phyloP scores from a whole-genome alignment of 805 yeast genomes.

The Metschnikowia aberdeeniae region DNA sequence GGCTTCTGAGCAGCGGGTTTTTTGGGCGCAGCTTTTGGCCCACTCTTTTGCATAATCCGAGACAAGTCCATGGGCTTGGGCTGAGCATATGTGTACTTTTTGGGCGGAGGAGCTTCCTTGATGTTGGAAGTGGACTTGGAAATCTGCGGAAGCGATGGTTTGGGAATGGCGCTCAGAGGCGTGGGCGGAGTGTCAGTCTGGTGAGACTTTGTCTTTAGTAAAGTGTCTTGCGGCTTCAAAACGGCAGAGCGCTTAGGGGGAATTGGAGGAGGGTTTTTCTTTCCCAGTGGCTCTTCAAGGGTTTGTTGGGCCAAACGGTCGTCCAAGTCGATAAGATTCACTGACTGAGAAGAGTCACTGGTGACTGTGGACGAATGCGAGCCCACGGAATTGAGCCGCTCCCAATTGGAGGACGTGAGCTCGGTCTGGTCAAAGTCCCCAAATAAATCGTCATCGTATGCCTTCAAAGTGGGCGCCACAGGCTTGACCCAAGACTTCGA shows the following conservation, averaged over 20 bases:
- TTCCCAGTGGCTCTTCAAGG: constrained; percentile 22
- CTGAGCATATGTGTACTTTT: constrained; percentile 31
- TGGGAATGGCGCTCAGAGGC: not conserved
- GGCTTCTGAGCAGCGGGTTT: constrained; percentile 7
- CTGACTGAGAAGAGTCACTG: constrained; percentile 21
- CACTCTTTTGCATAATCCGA: constrained; percentile 27
- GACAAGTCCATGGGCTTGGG: constrained; percentile 38
- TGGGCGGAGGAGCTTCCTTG: constrained; percentile 12
- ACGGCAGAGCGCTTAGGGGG: constrained; percentile 16
- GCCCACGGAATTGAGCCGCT: constrained; percentile 18
- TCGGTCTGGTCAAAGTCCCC: constrained; percentile 39
- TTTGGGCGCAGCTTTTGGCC: constrained; percentile 3
- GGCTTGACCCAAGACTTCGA: constrained; percentile 15
- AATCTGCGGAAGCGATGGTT: constrained; percentile 1
- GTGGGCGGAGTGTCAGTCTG: not conserved
- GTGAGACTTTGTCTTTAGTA: constrained; percentile 2
- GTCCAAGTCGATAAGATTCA: constrained; percentile 72
- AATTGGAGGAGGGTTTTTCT: constrained; percentile 16
- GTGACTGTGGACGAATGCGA: constrained; percentile 6
- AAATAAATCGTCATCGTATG: constrained; percentile 24
- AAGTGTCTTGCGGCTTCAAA: not conserved
- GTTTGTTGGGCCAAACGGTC: constrained; percentile 34
- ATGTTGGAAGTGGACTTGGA: constrained; percentile 26
- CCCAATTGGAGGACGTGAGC: constrained; percentile 23
- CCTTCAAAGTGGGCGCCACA: not conserved